phyloP scores from a whole-genome alignment of 176 grass and related monocot species.

The Tillandsia fasciculata region DNA sequence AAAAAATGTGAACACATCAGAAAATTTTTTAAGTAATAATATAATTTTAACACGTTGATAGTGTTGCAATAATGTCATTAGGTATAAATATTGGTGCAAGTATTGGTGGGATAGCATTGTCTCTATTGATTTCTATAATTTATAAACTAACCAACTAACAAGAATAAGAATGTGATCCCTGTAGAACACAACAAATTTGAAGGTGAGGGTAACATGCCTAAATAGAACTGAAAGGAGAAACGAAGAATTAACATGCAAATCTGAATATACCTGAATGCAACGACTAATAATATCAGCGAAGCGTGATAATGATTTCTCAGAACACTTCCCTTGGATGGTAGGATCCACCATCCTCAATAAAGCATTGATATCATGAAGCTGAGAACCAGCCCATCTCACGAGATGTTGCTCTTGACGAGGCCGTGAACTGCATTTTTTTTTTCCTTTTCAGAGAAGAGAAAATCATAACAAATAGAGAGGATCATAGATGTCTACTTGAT shows the following conservation, averaged over 20 bases:
- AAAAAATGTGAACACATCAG: no score
- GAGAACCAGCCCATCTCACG: slow-evolving; percentile 81
- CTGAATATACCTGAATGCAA: slow-evolving; percentile 66
- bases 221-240: background rate
- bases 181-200: background rate
- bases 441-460: slow-evolving; percentile 4
- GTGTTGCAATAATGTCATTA: no score
- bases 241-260: background rate
- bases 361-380: slow-evolving; percentile 73
- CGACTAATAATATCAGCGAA: slow-evolving; percentile 82
- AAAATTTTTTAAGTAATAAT: no score
- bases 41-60: no score
- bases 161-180: background rate
- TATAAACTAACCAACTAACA: background rate
- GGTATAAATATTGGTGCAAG: no score
- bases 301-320: slow-evolving; percentile 65
- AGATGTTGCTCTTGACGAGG: slow-evolving; percentile 81
- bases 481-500: background rate
- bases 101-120: no score
- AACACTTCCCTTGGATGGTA: slow-evolving; percentile 60
- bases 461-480: background rate
- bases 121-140: background rate
- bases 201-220: background rate
- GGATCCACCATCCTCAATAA: slow-evolving; percentile 88
- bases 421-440: slow-evolving; percentile 46